Conservation (phyloP, 139 green algal genomes). For the Trebouxia sp. region DNA sequence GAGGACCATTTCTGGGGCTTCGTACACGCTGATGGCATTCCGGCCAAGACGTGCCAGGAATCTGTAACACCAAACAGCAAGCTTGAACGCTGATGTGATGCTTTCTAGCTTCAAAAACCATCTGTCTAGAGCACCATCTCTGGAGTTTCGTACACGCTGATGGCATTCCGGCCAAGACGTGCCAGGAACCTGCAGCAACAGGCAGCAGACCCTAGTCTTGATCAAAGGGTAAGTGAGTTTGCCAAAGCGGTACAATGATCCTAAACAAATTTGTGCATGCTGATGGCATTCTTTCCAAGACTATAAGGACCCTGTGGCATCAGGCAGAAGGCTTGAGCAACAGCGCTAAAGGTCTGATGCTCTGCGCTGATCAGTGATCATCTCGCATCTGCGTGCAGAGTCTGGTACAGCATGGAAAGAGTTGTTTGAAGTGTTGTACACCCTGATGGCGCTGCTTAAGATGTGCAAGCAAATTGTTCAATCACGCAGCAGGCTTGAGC, state of each 20-base stretch:
- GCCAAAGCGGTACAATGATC: too few species aligned
- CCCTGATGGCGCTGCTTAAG: not conserved
- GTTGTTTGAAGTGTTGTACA: too few species aligned
- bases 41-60: conserved; percentile 89
- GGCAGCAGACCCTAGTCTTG: too few species aligned
- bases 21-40: conserved; percentile 83
- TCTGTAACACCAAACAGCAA: conserved; percentile 5
- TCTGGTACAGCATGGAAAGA: too few species aligned
- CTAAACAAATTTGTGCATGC: too few species aligned
- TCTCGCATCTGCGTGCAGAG: too few species aligned
- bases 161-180: conserved; percentile 66
- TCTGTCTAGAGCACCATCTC: conserved; percentile 95
- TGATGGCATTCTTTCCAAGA: not conserved
- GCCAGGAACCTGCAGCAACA: conserved; percentile 84
- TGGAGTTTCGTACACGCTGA: conserved; percentile 83
- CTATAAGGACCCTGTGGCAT: not conserved
- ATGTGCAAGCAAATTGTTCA: not conserved
- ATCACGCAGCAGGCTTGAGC: not conserved
- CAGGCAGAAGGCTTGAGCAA: too few species aligned
- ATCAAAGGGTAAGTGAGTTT: too few species aligned
- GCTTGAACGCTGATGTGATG: too few species aligned
- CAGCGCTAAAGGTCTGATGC: too few species aligned
- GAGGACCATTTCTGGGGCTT: conserved; percentile 81
- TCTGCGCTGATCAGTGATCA: too few species aligned
- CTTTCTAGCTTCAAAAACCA: conserved; percentile 91